These are phyloP conservation scores for Amanita phalloides DNA, from an alignment of 768 basidiomycete genomes.

Conservation along the genomic window DNA sequence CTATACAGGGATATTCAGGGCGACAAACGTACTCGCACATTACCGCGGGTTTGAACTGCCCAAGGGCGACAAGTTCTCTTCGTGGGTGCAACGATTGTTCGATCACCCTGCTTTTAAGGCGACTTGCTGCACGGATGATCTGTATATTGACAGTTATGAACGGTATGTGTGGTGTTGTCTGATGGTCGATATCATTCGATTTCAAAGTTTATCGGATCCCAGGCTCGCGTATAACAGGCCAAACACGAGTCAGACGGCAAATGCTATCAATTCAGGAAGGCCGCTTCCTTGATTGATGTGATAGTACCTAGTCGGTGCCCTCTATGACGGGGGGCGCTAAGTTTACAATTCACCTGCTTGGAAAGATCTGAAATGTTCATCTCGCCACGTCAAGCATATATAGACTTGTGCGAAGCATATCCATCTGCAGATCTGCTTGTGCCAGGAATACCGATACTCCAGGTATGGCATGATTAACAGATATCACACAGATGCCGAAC, in stretches of 20 bases:
- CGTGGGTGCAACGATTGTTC: conserved; percentile 44
- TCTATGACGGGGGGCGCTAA: too few relatives aligned
- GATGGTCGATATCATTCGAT: not conserved
- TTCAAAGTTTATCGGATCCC: not conserved
- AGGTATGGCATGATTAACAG: too few relatives aligned
- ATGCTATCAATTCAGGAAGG: conserved; percentile 60
- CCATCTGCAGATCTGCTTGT: too few relatives aligned
- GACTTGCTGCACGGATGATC: conserved; percentile 57
- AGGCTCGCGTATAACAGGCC: conserved; percentile 74
- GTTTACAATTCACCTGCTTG: too few relatives aligned
- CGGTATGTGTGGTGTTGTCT: conserved; percentile 15
- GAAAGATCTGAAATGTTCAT: too few relatives aligned
- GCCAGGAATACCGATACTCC: too few relatives aligned
- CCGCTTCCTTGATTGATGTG: conserved; percentile 39
- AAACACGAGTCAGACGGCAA: conserved; percentile 67
- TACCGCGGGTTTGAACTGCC: conserved; percentile 61
- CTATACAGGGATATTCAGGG: conserved; percentile 52
- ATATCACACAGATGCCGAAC: too few relatives aligned
- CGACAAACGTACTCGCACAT: conserved; percentile 51
- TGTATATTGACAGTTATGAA: conserved; percentile 54
- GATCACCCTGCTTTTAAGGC: conserved; percentile 50
- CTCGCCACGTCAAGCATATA: too few relatives aligned
- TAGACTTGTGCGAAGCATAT: too few relatives aligned
- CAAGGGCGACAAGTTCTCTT: conserved; percentile 30
- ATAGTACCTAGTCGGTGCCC: too few relatives aligned